phyloP scores from a whole-genome alignment of 1,284 basidiomycete species.

The Ceratobasidium papillatum region DNA sequence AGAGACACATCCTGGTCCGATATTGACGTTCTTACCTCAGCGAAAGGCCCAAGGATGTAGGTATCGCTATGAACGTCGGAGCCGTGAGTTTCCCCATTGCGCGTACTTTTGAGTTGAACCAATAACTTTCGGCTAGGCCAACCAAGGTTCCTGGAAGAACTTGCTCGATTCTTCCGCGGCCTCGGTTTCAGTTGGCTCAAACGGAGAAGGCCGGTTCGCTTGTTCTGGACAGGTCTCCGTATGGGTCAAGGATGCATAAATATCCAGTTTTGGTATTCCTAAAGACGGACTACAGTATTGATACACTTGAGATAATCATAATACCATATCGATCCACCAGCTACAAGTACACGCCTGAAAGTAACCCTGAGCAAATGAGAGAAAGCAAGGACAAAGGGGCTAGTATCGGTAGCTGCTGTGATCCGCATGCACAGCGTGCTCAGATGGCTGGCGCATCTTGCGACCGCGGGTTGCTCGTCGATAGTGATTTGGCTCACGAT shows the following conservation, averaged over 20 bases:
- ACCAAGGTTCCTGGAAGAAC: conserved; percentile 42
- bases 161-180: conserved; percentile 27
- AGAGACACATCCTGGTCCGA: conserved; percentile 9
- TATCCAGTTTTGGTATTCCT: conserved; percentile 10
- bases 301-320: conserved; percentile 25
- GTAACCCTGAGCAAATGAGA: neutral
- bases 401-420: conserved; percentile 29
- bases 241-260: conserved; percentile 29
- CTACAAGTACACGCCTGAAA: conserved; percentile 18
- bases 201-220: conserved; percentile 38
- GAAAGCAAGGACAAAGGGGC: neutral
- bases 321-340: neutral
- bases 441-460: conserved; percentile 11
- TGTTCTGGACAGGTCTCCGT: conserved; percentile 38
- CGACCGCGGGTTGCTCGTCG: neutral
- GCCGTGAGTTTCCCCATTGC: conserved; percentile 38
- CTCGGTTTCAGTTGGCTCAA: conserved; percentile 13
- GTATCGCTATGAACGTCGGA: conserved; percentile 17
- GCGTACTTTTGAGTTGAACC: neutral
- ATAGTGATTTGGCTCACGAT: neutral
- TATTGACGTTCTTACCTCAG: conserved; percentile 7
- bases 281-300: neutral
- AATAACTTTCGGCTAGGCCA: conserved; percentile 7
- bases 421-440: conserved; percentile 21
- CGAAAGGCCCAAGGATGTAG: neutral